Evolutionary conservation across 257 asterid genomes (phyloP).

Genomic region (Pogostemon cablin): DNA sequence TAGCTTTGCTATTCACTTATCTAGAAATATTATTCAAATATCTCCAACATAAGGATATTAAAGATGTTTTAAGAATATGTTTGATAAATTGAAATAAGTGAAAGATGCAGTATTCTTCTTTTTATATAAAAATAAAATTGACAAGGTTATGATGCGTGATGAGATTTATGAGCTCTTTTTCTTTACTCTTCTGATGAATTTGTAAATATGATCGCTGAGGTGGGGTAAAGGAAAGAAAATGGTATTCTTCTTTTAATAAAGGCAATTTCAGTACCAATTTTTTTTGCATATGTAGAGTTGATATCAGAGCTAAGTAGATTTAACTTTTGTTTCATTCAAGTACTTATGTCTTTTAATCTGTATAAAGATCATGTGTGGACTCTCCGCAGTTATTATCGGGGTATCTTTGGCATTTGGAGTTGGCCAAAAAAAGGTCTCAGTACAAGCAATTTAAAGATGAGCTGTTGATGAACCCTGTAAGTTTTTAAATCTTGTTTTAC

Average conservation of each 20-base stretch:
- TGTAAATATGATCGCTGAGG: not conserved
- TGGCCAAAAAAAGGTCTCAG: constrained; percentile 80
- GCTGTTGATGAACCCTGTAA: constrained; percentile 92
- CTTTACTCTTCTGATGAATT: constrained; percentile 6
- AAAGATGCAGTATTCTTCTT: not conserved
- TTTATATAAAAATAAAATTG: constrained; percentile 22
- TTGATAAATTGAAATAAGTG: not conserved
- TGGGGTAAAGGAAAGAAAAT: constrained; percentile 24
- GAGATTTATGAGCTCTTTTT: constrained; percentile 6
- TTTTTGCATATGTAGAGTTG: constrained; percentile 1
- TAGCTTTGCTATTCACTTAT: too few relatives aligned
- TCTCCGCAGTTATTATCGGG: constrained; percentile 79
- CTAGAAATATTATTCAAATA: too few relatives aligned
- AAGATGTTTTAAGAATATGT: not conserved
- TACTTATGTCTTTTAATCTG: not conserved
- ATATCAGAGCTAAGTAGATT: not conserved
- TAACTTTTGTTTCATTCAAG: constrained; percentile 11
- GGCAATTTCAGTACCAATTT: constrained; percentile 4
- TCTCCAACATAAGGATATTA: not conserved
- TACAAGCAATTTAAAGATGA: constrained; percentile 87
- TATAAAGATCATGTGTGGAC: constrained; percentile 19
- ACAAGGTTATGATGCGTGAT: not conserved
- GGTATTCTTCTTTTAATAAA: constrained; percentile 18
- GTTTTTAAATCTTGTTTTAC: constrained; percentile 41
- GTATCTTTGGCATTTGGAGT: constrained; percentile 83